A percentile compares a stretch with the other conserved stretches of the same genome.
These are phyloP conservation scores for Penicillium concentricum DNA, from an alignment of 2,329 filamentous ascomycete species.

Conservation along the genomic window DNA sequence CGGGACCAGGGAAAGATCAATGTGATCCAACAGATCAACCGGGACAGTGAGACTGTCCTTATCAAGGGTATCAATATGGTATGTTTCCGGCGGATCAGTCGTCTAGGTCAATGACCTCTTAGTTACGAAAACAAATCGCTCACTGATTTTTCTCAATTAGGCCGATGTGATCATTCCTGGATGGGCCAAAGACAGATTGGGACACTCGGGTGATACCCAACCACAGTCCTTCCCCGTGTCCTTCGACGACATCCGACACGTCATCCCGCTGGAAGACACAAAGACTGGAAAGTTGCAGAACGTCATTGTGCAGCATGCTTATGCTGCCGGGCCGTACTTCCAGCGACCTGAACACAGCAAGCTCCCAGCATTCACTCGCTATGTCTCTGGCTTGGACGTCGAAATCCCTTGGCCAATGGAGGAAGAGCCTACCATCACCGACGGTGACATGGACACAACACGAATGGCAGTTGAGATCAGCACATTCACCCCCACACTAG, in stretches of 20 bases:
- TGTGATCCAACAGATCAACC: slow-evolving; percentile 59
- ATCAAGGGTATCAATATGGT: slow-evolving; percentile 66
- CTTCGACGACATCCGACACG: slow-evolving; percentile 73
- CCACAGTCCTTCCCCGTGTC: slow-evolving; percentile 59
- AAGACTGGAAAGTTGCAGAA: slow-evolving; percentile 66
- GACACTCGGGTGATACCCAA: slow-evolving; percentile 44
- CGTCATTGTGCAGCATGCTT: slow-evolving; percentile 72
- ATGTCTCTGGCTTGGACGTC: slow-evolving; percentile 70
- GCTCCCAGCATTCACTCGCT: slow-evolving; percentile 43
- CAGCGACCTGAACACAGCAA: slow-evolving; percentile 48
- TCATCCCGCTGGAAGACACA: slow-evolving; percentile 70
- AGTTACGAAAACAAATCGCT: slow-evolving; percentile 1
- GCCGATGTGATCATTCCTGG: slow-evolving; percentile 44
- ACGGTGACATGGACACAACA: slow-evolving; percentile 67
- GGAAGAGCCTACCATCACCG: slow-evolving; percentile 51
- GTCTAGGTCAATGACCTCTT: not conserved
- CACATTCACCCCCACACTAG: slow-evolving; percentile 75
- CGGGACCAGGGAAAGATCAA: slow-evolving; percentile 82
- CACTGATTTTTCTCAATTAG: slow-evolving; percentile 25
- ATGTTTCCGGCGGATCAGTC: slow-evolving; percentile 7
- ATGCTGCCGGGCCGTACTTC: slow-evolving; percentile 54
- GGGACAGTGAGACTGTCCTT: slow-evolving; percentile 56
- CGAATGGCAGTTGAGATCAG: slow-evolving; percentile 71
- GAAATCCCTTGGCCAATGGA: slow-evolving; percentile 73
- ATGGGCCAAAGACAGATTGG: slow-evolving; percentile 38